Evolutionary conservation across 2,329 filamentous ascomycete genomes (phyloP).

Genomic region (Claviceps lovelessii): DNA sequence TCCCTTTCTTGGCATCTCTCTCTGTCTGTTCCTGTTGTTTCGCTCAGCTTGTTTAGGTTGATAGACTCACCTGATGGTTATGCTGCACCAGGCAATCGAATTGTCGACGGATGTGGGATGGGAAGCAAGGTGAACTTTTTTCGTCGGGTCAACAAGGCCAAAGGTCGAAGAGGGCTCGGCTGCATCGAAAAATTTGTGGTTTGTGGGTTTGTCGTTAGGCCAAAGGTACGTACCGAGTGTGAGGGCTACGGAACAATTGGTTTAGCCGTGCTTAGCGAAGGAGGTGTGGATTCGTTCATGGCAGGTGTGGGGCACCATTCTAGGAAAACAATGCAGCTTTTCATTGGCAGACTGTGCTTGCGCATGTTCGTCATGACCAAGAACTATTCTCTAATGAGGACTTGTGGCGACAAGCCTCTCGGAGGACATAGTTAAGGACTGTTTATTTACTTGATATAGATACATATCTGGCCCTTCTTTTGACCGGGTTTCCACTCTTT

Average conservation of each 20-base stretch:
- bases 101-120: slow-evolving; percentile 23
- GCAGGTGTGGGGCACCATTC: neutral
- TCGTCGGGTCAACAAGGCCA: slow-evolving; percentile 8
- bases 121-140: slow-evolving; percentile 21
- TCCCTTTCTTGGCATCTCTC: neutral
- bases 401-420: neutral
- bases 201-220: slow-evolving; percentile 25
- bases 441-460: neutral
- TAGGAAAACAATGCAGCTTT: neutral
- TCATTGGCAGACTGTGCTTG: neutral
- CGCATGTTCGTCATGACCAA: too few relatives aligned
- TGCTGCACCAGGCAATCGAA: slow-evolving; percentile 34
- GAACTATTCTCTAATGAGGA: neutral
- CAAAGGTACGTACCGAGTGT: slow-evolving; percentile 17
- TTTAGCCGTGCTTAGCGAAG: slow-evolving; percentile 11
- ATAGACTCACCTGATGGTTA: slow-evolving; percentile 34
- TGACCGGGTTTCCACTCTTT: neutral
- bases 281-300: neutral
- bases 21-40: neutral
- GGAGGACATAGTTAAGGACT: neutral
- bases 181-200: slow-evolving; percentile 25
- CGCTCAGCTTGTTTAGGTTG: neutral
- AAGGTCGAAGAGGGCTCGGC: slow-evolving; percentile 18
- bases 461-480: neutral
- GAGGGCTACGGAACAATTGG: slow-evolving; percentile 14